These are phyloP conservation scores for Xylaria curta DNA, from an alignment of 495 filamentous ascomycete genomes.

Conservation along the genomic window DNA sequence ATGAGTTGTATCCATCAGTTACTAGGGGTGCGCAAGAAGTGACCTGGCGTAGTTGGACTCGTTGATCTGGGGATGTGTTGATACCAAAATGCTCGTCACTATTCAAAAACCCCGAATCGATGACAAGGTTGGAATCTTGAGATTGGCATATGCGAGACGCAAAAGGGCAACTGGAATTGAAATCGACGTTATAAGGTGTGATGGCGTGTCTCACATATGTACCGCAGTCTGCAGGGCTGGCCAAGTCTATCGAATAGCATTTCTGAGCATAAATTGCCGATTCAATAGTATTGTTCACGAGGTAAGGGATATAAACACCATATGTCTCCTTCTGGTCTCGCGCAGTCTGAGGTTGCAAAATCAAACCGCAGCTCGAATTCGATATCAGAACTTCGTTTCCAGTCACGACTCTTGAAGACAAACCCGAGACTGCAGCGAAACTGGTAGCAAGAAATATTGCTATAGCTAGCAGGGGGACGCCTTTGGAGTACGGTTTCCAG, in stretches of 20 bases:
- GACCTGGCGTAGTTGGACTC: not conserved
- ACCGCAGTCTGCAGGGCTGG: not conserved
- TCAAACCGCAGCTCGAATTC: not conserved
- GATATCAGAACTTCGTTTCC: not conserved
- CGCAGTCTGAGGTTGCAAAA: not conserved
- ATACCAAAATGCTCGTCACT: not conserved
- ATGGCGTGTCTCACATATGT: not conserved
- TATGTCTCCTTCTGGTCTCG: not conserved
- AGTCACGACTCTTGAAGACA: not conserved
- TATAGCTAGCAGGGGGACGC: not conserved
- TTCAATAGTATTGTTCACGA: not conserved
- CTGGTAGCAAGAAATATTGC: not conserved
- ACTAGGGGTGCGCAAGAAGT: not conserved
- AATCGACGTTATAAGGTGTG: not conserved
- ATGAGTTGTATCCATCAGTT: not conserved
- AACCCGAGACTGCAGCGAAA: not conserved
- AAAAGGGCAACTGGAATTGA: not conserved
- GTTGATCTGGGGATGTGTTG: not conserved
- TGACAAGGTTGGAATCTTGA: not conserved
- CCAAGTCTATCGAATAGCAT: not conserved
- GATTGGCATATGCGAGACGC: not conserved
- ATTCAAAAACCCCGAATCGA: not conserved
- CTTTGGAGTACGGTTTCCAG: not conserved
- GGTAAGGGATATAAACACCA: not conserved
- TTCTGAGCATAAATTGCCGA: constrained; percentile 1